Percentiles rank a stretch among this genome's conserved stretches.
Evolutionary conservation across 768 basidiomycete species (phyloP).

Genomic region (Termitomyces eurrhizus): DNA sequence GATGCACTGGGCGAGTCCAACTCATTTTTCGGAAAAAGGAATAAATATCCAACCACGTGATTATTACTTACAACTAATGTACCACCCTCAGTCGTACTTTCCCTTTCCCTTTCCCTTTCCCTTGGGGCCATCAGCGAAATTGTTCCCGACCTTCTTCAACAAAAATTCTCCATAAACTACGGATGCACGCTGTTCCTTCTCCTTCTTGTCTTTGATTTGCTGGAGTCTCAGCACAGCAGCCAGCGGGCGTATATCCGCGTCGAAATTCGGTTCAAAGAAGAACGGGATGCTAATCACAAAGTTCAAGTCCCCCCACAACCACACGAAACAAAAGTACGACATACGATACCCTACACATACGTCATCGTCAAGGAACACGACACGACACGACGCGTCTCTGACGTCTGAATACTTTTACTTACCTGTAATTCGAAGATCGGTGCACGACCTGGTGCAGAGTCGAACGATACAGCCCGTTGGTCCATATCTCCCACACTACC

Average conservation of each 20-base stretch:
- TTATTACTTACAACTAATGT: neutral
- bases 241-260: conserved; percentile 65
- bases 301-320: neutral
- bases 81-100: conserved; percentile 25
- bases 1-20: conserved; percentile 36
- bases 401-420: too few relatives aligned
- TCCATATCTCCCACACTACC: conserved; percentile 91
- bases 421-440: conserved; percentile 65
- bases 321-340: conserved; percentile 21
- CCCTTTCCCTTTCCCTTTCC: conserved; percentile 22
- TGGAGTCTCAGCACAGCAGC: conserved; percentile 51
- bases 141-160: conserved; percentile 63
- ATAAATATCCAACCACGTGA: conserved; percentile 15
- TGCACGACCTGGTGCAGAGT: conserved; percentile 92
- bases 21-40: conserved; percentile 15
- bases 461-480: conserved; percentile 77
- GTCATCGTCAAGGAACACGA: neutral
- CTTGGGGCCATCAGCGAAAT: conserved; percentile 47
- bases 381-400: conserved; percentile 1
- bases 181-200: conserved; percentile 27
- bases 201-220: conserved; percentile 16
- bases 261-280: conserved; percentile 91
- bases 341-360: conserved; percentile 60
- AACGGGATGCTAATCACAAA: conserved; percentile 65
- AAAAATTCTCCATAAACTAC: conserved; percentile 81